Percentiles rank a stretch among this genome's conserved stretches.
These are phyloP conservation scores for Nannochloropsis gaditana DNA, from an alignment of 108 stramenopile genomes.

Conservation along the genomic window DNA sequence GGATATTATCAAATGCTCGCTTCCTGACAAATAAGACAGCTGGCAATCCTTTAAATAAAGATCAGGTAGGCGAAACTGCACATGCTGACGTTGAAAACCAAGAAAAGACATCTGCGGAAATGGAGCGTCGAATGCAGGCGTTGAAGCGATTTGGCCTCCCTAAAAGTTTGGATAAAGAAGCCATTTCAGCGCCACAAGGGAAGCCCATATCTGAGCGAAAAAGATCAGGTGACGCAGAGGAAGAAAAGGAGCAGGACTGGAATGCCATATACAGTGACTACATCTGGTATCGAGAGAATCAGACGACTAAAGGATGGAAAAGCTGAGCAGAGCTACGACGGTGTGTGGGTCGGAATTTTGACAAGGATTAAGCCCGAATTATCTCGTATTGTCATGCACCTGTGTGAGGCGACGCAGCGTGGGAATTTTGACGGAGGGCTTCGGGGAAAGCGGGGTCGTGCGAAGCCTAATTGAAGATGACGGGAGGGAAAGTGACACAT, in stretches of 20 bases:
- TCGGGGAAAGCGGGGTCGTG: too few relatives aligned
- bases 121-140: slow-evolving; percentile 11
- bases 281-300: slow-evolving; percentile 4
- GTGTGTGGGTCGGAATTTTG: too few relatives aligned
- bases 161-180: slow-evolving; percentile 15
- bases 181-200: not conserved
- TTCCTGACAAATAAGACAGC: not conserved
- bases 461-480: too few relatives aligned
- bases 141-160: slow-evolving; percentile 17
- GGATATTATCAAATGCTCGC: not conserved
- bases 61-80: not conserved
- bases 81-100: not conserved
- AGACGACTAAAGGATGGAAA: slow-evolving; percentile 14
- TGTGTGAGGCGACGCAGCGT: too few relatives aligned
- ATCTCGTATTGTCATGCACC: too few relatives aligned
- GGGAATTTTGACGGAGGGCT: too few relatives aligned
- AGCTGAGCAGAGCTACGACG: not conserved
- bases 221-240: not conserved
- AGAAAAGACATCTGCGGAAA: not conserved
- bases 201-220: not conserved
- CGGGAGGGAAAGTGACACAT: too few relatives aligned
- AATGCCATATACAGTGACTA: not conserved
- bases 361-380: too few relatives aligned
- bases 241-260: not conserved
- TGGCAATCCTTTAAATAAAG: not conserved